These are phyloP conservation scores for Skeletonema tropicum DNA, from an alignment of 108 stramenopile species.

Conservation along the genomic window DNA sequence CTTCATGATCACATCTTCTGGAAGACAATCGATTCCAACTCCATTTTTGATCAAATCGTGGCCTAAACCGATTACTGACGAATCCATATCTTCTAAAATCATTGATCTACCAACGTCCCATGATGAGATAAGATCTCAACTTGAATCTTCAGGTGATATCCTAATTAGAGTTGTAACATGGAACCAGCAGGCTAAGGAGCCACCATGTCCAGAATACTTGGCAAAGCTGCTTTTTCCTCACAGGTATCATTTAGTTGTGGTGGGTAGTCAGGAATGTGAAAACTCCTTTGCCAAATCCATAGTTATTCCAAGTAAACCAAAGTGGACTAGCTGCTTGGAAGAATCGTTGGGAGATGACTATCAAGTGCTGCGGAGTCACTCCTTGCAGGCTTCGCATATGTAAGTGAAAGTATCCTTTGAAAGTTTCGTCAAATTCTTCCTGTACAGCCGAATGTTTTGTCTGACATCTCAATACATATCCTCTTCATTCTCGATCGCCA, in stretches of 20 bases:
- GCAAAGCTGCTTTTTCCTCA: constrained; percentile 36
- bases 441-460: too few species aligned
- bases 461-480: not conserved
- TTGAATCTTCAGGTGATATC: constrained; percentile 33
- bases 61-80: constrained; percentile 40
- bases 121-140: constrained; percentile 28
- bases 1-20: not conserved
- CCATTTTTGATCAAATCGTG: constrained; percentile 20
- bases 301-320: constrained; percentile 42
- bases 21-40: constrained; percentile 15
- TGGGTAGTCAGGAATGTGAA: constrained; percentile 68
- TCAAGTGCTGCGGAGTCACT: constrained; percentile 49
- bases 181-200: constrained; percentile 51
- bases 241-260: constrained; percentile 45
- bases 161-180: constrained; percentile 50
- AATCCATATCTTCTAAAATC: constrained; percentile 2
- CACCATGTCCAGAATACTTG: constrained; percentile 43
- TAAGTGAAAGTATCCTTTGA: not conserved
- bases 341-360: constrained; percentile 46
- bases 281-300: constrained; percentile 57
- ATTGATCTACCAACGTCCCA: constrained; percentile 26
- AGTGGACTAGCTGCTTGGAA: constrained; percentile 46
- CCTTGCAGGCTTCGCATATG: constrained; percentile 60
- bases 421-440: too few species aligned
- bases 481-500: not conserved